Evolutionary conservation across 1,139 yeast species (phyloP).

Genomic region (Zygosaccharomyces pseudobailii): DNA sequence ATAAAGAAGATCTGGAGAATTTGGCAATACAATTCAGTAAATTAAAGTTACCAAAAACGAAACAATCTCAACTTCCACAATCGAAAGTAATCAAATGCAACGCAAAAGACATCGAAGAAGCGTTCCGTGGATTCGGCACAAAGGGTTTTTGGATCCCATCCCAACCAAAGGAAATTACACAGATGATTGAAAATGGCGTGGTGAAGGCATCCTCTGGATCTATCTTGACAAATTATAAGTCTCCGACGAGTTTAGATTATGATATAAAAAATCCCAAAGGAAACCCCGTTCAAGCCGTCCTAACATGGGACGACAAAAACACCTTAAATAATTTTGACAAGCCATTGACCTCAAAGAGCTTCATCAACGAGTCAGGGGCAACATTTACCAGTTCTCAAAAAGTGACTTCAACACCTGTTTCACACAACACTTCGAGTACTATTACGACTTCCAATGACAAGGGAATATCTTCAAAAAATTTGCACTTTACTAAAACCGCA

Average conservation of each 20-base stretch:
- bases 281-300: constrained; percentile 49
- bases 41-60: constrained; percentile 41
- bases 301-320: constrained; percentile 43
- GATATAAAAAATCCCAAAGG: constrained; percentile 48
- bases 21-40: constrained; percentile 46
- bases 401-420: neutral
- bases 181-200: constrained; percentile 48
- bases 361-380: constrained; percentile 14
- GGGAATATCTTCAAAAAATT: neutral
- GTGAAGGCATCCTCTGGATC: constrained; percentile 47
- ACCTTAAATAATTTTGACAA: constrained; percentile 39
- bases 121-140: constrained; percentile 39
- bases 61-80: constrained; percentile 37
- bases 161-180: constrained; percentile 40
- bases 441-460: neutral
- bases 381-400: constrained; percentile 1
- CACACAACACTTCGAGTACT: neutral
- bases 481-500: neutral
- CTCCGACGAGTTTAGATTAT: constrained; percentile 39
- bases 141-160: constrained; percentile 41
- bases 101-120: constrained; percentile 40
- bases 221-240: constrained; percentile 39
- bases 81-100: constrained; percentile 49
- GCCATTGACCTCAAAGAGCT: neutral
- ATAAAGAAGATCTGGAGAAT: constrained; percentile 52